Conservation (phyloP, 2,329 filamentous ascomycete species). For the Dendryphion nanum region DNA sequence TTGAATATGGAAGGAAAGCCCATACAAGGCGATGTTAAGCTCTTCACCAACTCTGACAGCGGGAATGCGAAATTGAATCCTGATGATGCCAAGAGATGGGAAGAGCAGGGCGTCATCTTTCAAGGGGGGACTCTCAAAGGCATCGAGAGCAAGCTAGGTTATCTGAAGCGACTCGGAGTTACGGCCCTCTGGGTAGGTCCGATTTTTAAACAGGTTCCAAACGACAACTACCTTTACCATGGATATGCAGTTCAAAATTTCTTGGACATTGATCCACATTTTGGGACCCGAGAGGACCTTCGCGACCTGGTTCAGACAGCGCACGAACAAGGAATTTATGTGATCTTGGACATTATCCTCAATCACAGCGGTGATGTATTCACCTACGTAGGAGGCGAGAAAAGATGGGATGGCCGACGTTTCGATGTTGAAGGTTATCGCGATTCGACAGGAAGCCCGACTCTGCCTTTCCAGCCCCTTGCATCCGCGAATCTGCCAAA, state of each 20-base stretch:
- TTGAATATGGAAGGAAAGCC: conserved; percentile 2
- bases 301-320: conserved; percentile 16
- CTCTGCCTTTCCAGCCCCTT: conserved; percentile 9
- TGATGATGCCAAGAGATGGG: conserved; percentile 7
- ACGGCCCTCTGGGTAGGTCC: conserved; percentile 21
- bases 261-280: conserved; percentile 18
- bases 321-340: conserved; percentile 16
- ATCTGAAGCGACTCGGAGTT: conserved; percentile 18
- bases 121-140: conserved; percentile 17
- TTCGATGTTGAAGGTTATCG: conserved; percentile 13
- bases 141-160: conserved; percentile 19
- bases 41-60: conserved; percentile 6
- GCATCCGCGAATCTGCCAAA: conserved; percentile 1
- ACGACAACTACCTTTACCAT: conserved; percentile 14
- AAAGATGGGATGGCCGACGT: conserved; percentile 7
- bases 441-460: conserved; percentile 7
- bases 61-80: conserved; percentile 5
- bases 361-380: conserved; percentile 18
- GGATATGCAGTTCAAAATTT: conserved; percentile 23
- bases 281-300: conserved; percentile 19
- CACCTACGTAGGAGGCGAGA: conserved; percentile 9
- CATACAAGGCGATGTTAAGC: neutral
- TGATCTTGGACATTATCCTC: conserved; percentile 21
- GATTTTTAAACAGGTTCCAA: conserved; percentile 20
- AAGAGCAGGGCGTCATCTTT: conserved; percentile 9